Evolutionary conservation across 2,329 filamentous ascomycete genomes (phyloP), one percentile per base, ranked within the genome.

Genomic region (Emmonsiellopsis sp.): DNA sequence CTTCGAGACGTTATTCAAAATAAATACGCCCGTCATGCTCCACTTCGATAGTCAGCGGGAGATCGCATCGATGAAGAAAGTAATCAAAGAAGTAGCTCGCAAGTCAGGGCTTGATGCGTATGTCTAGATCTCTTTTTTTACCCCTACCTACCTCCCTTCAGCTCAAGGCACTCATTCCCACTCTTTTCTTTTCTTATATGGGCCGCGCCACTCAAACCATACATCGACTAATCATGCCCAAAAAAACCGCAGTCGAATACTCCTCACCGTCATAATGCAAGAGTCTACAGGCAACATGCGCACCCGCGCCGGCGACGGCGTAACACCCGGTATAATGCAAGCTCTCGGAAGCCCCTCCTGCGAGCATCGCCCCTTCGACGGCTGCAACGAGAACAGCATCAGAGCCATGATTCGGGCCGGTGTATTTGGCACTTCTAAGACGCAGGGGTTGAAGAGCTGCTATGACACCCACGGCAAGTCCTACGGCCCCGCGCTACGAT

Each of bases 181-280:
- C 21, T 27, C 21, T 27, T 27, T 27, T 27, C 21, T 5, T 27
- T 27, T 27, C 21, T 27, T 39, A 39, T 10, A 39, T 39, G 9
- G 9, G 36, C 13, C 9, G 9, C 36, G 36, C 2, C 36, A 39
- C 3, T n/a, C 36, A 39, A 39, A 10, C 36, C 36, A 39, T 3
- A 44, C 8, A 17, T 13, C 4, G n/a, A 11, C 39, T 49, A 49
- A 49, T 13, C 17, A 44, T 1, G n/a, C n/a, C 27, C 39, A 36
- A 36, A n/a, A 14, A 31, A 31, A 32, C 2, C 8, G n/a, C 34
- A 53, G 51, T 14, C 37, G 27, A 8, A n/a, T 49, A 10, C n/a
- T 53, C 14, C 44, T 53, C n/a, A 7, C 44, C 6, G 21, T 49
- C 8, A 53, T 53, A 21, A 48, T 53, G 34, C 44, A 53, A 37